Evolutionary conservation across 192 early-diverging fungal species (phyloP), one percentile per base, ranked within the genome.

Genomic region (Rhizophagus prolifer): DNA sequence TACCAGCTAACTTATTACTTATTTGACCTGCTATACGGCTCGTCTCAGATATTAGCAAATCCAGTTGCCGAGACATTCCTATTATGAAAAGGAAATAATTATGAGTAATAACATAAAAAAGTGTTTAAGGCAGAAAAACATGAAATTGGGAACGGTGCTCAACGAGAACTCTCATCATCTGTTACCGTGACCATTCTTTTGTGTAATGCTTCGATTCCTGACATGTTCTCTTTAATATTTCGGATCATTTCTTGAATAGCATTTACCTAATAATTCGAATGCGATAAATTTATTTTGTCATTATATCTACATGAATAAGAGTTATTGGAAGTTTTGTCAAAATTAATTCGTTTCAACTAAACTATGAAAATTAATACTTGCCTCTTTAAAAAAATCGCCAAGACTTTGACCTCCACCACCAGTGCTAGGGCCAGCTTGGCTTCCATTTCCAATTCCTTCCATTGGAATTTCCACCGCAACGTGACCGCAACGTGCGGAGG

Each of bases 21-120:
- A 72, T 58, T 72, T 72, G 47, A 25, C 44, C 16, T 14, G 44
- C 31, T 58, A 72, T 30, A 12, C 70, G 70, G 44, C 46, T 72
- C 2, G 70, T 72, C 26, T 72, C 70, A 8, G 46, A 72, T 21
- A 72, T 58, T 16, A 72, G 47, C 46, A 72, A 72, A 58, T 58
- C 70, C 23, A 72, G 44, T 58, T 72, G 70, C 31, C 70, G 70
- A 31, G 70, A 72, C 70, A 72, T 72, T 30, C 70, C 70, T 72
- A 72, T 54, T 26, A n/a, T 58, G 8, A 72, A 34, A 47, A 36
- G 26, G 58, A 30, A 47, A n/a, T 7, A 30, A 58, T 50, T 58
- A 13, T 25, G 25, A 58, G 14, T 26, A 54, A 50, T 30, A 58
- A 26, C 0, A 58, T 54, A n/a, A 54, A 28, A n/a, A 19, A 21